A percentile compares a stretch with the other conserved stretches of the same genome.
Evolutionary conservation across 108 stramenopile species (phyloP).

Genomic region (Skeletonema tropicum): DNA sequence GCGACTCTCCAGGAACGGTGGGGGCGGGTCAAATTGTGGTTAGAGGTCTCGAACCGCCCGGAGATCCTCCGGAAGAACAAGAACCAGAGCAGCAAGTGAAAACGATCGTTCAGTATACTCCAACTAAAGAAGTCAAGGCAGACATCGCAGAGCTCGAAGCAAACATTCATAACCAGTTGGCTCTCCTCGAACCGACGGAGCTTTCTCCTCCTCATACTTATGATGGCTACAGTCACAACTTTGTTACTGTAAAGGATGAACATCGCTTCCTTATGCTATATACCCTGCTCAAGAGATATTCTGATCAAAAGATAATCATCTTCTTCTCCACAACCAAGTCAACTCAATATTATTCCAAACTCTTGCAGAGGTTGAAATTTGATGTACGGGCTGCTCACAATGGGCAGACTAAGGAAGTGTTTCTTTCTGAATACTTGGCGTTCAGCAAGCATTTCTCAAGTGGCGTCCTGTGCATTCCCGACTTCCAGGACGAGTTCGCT

Average conservation of each 20-base stretch:
- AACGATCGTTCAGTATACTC: constrained; percentile 1
- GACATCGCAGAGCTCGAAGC: constrained; percentile 1
- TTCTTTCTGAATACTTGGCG: constrained; percentile 15
- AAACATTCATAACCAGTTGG: neutral
- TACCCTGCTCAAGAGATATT: constrained; percentile 37
- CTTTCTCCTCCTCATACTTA: constrained; percentile 1
- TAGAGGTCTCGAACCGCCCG: neutral
- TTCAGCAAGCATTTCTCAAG: constrained; percentile 11
- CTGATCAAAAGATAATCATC: constrained; percentile 25
- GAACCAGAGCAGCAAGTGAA: neutral
- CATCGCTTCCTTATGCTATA: constrained; percentile 50
- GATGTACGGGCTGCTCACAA: constrained; percentile 18
- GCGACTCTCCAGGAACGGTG: neutral
- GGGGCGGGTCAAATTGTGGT: neutral
- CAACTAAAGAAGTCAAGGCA: neutral
- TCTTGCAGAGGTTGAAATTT: constrained; percentile 33
- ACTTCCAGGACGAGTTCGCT: constrained; percentile 17
- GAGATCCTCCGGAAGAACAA: neutral
- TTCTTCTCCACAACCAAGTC: constrained; percentile 46
- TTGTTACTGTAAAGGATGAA: constrained; percentile 41
- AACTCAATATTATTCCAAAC: constrained; percentile 22
- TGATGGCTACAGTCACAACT: constrained; percentile 34
- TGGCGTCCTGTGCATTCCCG: constrained; percentile 33
- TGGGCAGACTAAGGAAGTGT: constrained; percentile 16
- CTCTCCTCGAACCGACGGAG: neutral